Percentiles rank a stretch among this genome's conserved stretches.
These are phyloP conservation scores for Colletotrichum caudatum DNA, from an alignment of 2,329 filamentous ascomycete genomes.

Conservation along the genomic window DNA sequence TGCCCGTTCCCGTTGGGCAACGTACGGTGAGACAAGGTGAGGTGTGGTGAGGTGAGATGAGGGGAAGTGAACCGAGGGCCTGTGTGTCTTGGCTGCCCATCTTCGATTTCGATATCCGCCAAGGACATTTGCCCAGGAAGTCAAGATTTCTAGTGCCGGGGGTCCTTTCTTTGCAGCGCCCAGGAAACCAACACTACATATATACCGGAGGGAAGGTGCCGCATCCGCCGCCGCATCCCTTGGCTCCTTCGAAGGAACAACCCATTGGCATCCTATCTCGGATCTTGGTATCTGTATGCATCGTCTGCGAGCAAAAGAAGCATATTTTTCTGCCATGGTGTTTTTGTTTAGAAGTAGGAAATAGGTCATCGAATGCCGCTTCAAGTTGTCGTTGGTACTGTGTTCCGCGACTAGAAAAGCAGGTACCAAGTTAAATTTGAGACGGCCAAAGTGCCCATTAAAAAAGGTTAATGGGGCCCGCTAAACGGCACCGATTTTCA, in stretches of 20 bases:
- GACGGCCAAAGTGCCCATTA: conserved; percentile 8
- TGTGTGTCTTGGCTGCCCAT: background rate
- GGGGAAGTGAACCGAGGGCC: background rate
- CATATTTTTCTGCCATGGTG: background rate
- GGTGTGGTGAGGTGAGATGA: background rate
- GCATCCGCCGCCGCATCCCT: conserved; percentile 31
- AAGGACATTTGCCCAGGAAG: conserved; percentile 20
- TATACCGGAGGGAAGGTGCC: conserved; percentile 10
- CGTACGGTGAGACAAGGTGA: background rate
- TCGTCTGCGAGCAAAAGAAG: background rate
- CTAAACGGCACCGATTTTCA: conserved; percentile 5
- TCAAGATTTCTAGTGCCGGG: conserved; percentile 20
- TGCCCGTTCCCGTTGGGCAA: background rate
- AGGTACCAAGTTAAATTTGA: background rate
- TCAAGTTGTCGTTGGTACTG: background rate
- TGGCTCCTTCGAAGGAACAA: conserved; percentile 10
- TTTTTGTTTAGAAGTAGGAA: background rate
- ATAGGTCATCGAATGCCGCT: background rate
- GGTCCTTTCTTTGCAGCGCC: conserved; percentile 24
- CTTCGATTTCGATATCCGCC: background rate
- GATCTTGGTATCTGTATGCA: background rate
- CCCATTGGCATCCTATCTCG: conserved; percentile 23
- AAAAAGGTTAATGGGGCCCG: conserved; percentile 19
- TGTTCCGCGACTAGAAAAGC: background rate
- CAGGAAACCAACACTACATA: conserved; percentile 7